phyloP scores from a whole-genome alignment of 352 stramenopile species.

The Globisporangium abappressorium region DNA sequence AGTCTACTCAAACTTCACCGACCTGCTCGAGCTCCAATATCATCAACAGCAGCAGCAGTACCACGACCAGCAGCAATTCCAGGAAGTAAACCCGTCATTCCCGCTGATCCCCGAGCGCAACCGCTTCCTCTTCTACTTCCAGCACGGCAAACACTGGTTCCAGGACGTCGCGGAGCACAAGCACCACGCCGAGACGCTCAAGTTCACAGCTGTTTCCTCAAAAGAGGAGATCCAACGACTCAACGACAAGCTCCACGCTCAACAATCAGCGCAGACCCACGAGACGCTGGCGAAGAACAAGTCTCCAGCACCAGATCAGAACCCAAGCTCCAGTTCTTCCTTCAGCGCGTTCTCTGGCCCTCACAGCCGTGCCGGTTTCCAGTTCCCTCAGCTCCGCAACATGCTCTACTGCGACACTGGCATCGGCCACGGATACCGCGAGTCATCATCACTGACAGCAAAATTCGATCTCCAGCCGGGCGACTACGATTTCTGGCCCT shows the following conservation, averaged over 20 bases:
- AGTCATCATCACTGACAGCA: background rate
- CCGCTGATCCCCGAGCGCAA: constrained; percentile 7
- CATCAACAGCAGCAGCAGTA: background rate
- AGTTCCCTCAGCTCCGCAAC: constrained; percentile 27
- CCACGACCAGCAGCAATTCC: constrained; percentile 2
- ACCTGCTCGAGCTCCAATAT: constrained; percentile 21
- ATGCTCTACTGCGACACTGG: constrained; percentile 22
- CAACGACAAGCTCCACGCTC: constrained; percentile 40
- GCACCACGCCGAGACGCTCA: constrained; percentile 19
- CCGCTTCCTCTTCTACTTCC: constrained; percentile 42
- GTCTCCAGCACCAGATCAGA: background rate
- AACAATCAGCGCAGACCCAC: constrained; percentile 22
- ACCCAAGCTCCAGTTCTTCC: background rate
- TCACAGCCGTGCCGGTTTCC: background rate
- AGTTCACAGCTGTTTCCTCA: constrained; percentile 16
- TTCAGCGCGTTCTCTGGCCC: constrained; percentile 5
- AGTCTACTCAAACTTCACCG: constrained; percentile 42
- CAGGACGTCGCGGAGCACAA: constrained; percentile 32
- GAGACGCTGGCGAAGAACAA: constrained; percentile 22
- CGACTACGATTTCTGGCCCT: constrained; percentile 47
- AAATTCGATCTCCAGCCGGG: constrained; percentile 25
- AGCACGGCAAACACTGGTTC: constrained; percentile 49
- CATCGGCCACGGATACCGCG: background rate
- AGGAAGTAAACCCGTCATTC: background rate
- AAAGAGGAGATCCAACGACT: constrained; percentile 41